Evolutionary conservation across 2,329 filamentous ascomycete genomes (phyloP).

Genomic region (Penicillium sp.): DNA sequence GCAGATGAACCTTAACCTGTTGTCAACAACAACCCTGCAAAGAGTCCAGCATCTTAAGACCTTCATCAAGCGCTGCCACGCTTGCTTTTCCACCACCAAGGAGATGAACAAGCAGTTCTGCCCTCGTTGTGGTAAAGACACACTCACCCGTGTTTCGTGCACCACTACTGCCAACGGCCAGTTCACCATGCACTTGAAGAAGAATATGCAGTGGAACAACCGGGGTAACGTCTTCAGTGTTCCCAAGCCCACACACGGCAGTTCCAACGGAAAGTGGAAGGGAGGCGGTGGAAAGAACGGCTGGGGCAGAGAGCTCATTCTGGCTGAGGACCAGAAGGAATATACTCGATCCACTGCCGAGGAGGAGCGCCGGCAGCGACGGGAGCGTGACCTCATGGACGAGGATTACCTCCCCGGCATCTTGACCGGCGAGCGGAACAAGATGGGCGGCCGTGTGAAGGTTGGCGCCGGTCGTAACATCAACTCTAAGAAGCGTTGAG

Average conservation of each 20-base stretch:
- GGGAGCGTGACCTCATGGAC: constrained; percentile 86
- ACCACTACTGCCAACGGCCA: constrained; percentile 77
- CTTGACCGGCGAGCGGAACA: constrained; percentile 73
- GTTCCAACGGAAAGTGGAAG: constrained; percentile 71
- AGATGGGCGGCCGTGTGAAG: constrained; percentile 66
- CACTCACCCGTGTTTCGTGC: constrained; percentile 81
- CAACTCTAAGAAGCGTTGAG: constrained; percentile 67
- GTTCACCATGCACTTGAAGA: constrained; percentile 84
- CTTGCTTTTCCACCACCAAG: constrained; percentile 81
- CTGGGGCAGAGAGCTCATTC: constrained; percentile 80
- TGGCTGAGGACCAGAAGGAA: constrained; percentile 96
- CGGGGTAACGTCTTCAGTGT: constrained; percentile 90
- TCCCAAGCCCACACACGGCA: constrained; percentile 83
- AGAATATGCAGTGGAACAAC: constrained; percentile 95
- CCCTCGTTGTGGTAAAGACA: constrained; percentile 82
- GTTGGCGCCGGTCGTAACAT: constrained; percentile 85
- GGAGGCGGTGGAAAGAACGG: constrained; percentile 75
- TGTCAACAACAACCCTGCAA: constrained; percentile 71
- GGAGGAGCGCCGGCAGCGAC: constrained; percentile 59
- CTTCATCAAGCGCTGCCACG: constrained; percentile 90
- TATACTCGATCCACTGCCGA: constrained; percentile 66
- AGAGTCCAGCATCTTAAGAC: constrained; percentile 83
- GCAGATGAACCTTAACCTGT: constrained; percentile 88
- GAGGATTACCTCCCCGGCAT: constrained; percentile 88
- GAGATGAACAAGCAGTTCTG: constrained; percentile 92